Base-by-base conservation (phyloP, 371 early-diverging fungal species). In the Dinochytrium kinnereticum region DNA sequence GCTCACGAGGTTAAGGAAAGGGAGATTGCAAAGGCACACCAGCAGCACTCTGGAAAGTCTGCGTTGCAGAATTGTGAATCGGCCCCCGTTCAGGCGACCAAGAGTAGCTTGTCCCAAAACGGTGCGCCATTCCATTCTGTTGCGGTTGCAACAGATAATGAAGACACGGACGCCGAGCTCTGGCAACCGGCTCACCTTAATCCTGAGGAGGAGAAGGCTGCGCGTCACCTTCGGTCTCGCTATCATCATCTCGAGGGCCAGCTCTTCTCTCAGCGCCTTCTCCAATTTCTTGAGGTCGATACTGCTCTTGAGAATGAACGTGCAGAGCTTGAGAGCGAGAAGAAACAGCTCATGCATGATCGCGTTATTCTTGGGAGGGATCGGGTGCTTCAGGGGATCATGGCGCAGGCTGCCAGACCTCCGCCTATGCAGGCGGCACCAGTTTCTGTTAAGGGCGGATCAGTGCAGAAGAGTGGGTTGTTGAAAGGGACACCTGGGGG, bases 251-350 rank as follows among this genome's bases (percentile, higher is more conserved):
- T 90, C 21, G 94, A 98, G 78, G 75, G 93, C 69, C 89, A 89
- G 78, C 96, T 96, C 80, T 76, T 97, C 73, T 94, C 96, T 69
- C 80, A 94, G 51, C 97, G 97, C 80, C 89, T 98, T 87, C 86
- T 86, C 71, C 93, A 96, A 70, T 95, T 98, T 78, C 93, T 95
- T 51, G 95, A 96, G 73, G 73, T 97, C 77, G 98, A 97, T 78
- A 87, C 87, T 13, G 84, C 94, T 1, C 76, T 98, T 37, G 97
- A 96, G 74, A 84, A 87, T 37, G 97, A 97, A 80, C 82, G 92
- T 68, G 85, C 88, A 68, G 91, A 95, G 24, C 79, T 97, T 30
- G 94, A 93, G 68, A 86, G 88, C 33, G 95, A 95, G 81, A 89
- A 94, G 21, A 91, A 91, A 71, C 89, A 90, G 71, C 78, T 96